Evolutionary conservation across 495 filamentous ascomycete genomes (phyloP).

Genomic region (Penicillium malachiteum): DNA sequence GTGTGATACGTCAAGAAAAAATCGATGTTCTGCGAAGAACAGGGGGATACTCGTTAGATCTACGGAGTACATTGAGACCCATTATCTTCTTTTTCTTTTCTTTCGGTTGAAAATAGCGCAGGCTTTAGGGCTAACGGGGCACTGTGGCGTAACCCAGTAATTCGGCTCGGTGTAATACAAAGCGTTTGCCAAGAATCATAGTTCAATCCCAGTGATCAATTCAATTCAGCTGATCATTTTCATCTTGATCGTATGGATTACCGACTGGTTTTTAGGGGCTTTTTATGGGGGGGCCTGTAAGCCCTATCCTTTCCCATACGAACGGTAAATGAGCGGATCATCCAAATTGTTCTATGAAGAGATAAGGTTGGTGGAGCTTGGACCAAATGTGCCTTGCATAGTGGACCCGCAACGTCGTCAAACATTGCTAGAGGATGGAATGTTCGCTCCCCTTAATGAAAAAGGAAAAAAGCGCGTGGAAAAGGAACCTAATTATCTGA

Average conservation of each 20-base stretch:
- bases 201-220: no score
- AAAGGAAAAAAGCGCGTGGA: slow-evolving; percentile 17
- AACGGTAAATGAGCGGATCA: slow-evolving; percentile 9
- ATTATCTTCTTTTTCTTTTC: not conserved
- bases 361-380: slow-evolving; percentile 37
- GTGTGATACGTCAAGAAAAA: slow-evolving; percentile 15
- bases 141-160: not conserved
- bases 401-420: slow-evolving; percentile 25
- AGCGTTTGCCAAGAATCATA: not conserved
- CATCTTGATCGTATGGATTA: no score
- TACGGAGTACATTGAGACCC: no score
- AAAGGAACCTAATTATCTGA: slow-evolving; percentile 29
- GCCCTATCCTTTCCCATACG: not conserved
- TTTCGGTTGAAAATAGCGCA: not conserved
- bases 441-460: slow-evolving; percentile 4
- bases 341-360: slow-evolving; percentile 7
- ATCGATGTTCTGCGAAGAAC: not conserved
- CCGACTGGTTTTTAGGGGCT: not conserved
- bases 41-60: not conserved
- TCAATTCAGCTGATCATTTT: no score
- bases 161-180: not conserved
- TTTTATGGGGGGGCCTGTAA: not conserved
- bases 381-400: slow-evolving; percentile 39
- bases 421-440: slow-evolving; percentile 22
- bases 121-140: not conserved